Conservation (phyloP, 768 basidiomycete genomes). For the Floccularia luteovirens region DNA sequence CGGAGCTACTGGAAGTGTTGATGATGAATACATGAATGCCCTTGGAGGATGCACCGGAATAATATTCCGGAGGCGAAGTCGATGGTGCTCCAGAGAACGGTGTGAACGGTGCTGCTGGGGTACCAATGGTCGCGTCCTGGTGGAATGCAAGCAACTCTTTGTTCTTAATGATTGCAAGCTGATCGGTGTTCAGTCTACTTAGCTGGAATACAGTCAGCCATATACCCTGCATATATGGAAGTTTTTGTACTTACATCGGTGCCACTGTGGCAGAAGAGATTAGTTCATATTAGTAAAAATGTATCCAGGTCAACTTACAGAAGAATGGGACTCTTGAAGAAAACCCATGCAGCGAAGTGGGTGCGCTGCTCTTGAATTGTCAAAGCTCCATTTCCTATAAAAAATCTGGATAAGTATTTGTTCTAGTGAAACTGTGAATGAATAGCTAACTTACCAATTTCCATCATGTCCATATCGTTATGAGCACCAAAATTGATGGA, state of each 20-base stretch:
- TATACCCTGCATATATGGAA: too few species aligned
- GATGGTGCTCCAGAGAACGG: slow-evolving; percentile 26
- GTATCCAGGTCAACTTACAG: slow-evolving; percentile 18
- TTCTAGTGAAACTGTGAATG: too few species aligned
- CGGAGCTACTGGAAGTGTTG: slow-evolving; percentile 31
- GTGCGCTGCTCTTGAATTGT: slow-evolving; percentile 43
- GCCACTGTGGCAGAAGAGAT: slow-evolving; percentile 15
- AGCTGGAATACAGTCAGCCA: too few species aligned
- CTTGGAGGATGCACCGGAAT: slow-evolving; percentile 37
- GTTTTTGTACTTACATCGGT: slow-evolving; percentile 24
- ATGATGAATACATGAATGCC: slow-evolving; percentile 50
- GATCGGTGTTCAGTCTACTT: slow-evolving; percentile 25
- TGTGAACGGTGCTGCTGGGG: slow-evolving; percentile 40
- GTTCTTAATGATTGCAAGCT: slow-evolving; percentile 43
- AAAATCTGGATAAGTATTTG: neutral
- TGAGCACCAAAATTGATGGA: slow-evolving; percentile 39
- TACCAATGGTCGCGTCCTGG: slow-evolving; percentile 38
- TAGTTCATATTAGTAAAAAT: neutral
- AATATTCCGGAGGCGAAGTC: slow-evolving; percentile 45
- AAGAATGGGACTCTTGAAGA: slow-evolving; percentile 52
- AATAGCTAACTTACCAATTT: slow-evolving; percentile 21
- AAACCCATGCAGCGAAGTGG: slow-evolving; percentile 54
- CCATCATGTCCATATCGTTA: slow-evolving; percentile 58
- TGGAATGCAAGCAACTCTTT: slow-evolving; percentile 46
- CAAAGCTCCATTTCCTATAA: slow-evolving; percentile 37